Base-by-base conservation (phyloP, 2,329 filamentous ascomycete species). In the Cytospora paraplurivora region DNA sequence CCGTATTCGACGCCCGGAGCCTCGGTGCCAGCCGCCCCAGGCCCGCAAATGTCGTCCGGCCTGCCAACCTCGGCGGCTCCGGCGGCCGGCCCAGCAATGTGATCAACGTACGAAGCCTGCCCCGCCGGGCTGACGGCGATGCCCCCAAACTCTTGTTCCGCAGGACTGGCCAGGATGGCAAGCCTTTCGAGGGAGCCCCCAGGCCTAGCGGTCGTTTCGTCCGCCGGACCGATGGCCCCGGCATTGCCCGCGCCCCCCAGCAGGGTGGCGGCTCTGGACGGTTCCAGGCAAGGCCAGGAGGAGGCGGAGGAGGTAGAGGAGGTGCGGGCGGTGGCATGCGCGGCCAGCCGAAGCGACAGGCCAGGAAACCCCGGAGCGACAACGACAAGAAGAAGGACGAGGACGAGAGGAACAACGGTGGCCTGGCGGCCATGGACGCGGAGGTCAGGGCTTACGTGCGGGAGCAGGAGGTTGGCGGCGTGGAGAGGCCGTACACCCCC, bases 401-500 rank as follows among this genome's bases (percentile, higher is more conserved):
- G 50, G 61, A 15, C 33, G 64, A 17, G 37, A 62, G 19, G 7
- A 44, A 37, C 21, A 21, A 11, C 7, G 50, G n/a, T 5, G 54
- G 47, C 32, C n/a, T 44, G 52, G 59, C 62, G 27, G 33, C 54
- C 56, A 59, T 68, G 15, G 64, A 68, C 34, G 69, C 74, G 62
- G 54, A 70, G 65, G 68, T 56, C 33, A 72, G 72, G 52, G 10
- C 73, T 4, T 68, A 73, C 49, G 62, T 55, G 15, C 52, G 68
- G 33, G 75, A 76, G 27, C 62, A 69, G 59, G 49, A 61, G 35
- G 38, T 63, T 13, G 62, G 62, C 19, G 78, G 77, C 56, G 56
- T 56, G 27, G 65, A 69, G 55, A 63, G 65, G 38, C 19, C 66
- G 17, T 80, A 72, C 68, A 69, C 72, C 57, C 78, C 78, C 15